These are phyloP conservation scores for Boletales sp. DNA, from an alignment of 768 basidiomycete genomes.

Conservation along the genomic window DNA sequence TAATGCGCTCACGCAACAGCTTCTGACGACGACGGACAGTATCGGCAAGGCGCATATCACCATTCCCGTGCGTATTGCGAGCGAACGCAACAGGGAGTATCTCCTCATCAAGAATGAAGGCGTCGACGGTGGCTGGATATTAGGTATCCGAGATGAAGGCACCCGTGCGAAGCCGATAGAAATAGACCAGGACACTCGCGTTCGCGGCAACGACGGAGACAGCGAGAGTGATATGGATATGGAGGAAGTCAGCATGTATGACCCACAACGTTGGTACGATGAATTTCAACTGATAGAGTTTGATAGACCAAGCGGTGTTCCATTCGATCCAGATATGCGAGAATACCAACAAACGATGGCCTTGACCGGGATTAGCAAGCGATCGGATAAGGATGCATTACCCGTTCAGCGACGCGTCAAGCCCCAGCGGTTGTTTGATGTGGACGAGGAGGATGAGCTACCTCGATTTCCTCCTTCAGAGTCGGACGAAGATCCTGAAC, in stretches of 20 bases:
- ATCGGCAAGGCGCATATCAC: slow-evolving; percentile 87
- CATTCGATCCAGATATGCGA: slow-evolving; percentile 58
- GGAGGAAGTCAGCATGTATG: slow-evolving; percentile 79
- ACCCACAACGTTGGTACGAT: neutral
- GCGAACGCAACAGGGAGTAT: slow-evolving; percentile 92
- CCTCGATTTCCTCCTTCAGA: slow-evolving; percentile 20
- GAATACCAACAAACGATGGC: slow-evolving; percentile 61
- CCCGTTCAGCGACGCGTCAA: slow-evolving; percentile 32
- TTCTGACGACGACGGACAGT: slow-evolving; percentile 86
- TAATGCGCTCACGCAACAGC: slow-evolving; percentile 89
- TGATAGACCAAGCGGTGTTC: slow-evolving; percentile 28
- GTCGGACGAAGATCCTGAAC: slow-evolving; percentile 47
- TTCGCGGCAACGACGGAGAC: slow-evolving; percentile 32
- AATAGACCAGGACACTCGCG: slow-evolving; percentile 63
- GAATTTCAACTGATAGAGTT: slow-evolving; percentile 9
- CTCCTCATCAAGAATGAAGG: slow-evolving; percentile 92
- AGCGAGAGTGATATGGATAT: slow-evolving; percentile 64
- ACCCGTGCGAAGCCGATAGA: slow-evolving; percentile 82
- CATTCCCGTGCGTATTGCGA: slow-evolving; percentile 92
- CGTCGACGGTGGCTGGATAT: slow-evolving; percentile 86
- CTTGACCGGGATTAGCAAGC: slow-evolving; percentile 52
- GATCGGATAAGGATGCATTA: slow-evolving; percentile 36
- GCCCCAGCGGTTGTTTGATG: slow-evolving; percentile 50
- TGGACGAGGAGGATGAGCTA: slow-evolving; percentile 46
- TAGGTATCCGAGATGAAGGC: slow-evolving; percentile 88